Evolutionary conservation across 257 asterid genomes (phyloP), one percentile per base, ranked within the genome.

Genomic region (Eustoma russellianum): DNA sequence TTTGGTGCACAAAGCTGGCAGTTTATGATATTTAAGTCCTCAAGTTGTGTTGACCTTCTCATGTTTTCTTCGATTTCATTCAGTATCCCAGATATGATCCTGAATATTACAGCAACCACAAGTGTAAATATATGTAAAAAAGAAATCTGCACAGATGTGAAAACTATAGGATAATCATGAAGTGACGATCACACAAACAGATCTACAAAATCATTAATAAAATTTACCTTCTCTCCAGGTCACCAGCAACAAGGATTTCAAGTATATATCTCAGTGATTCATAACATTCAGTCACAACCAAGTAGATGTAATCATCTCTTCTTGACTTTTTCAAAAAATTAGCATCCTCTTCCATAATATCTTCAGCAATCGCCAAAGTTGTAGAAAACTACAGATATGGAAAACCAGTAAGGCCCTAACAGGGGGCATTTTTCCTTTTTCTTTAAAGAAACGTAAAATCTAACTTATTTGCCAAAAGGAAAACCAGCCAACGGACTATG

Each of bases 281-380:
- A n/a, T n/a, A n/a, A n/a, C n/a, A 87, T 80, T 91, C 98, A n/a
- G 56, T 59, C 54, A 91, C 89, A 53, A 71, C 96, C 79, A 80
- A 60, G 76, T 77, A 75, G 95, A 87, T 84, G 73, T 80, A 78
- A 50, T 70, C 71, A 66, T 91, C 98, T 76, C 73, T 79, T 63
- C 61, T 84, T 28, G 86, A 77, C 74, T 50, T 83, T 69, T 71
- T 78, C 67, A 77, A 63, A 53, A 87, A 83, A 55, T 41, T 63
- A 30, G 62, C 78, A 67, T 80, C 82, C 65, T 74, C 80, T 50
- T 92, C 96, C 62, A 50, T 69, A 43, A 84, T 87, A 52, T 84
- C 86, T 69, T 71, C 71, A 50, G 98, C 95, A 62, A 87, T 82
- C 78, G 79, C 63, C 53, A 91, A 73, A 55, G 98, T 94, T 33